Conservation (phyloP, 2,329 filamentous ascomycete genomes). For the Beauveria sp. region DNA sequence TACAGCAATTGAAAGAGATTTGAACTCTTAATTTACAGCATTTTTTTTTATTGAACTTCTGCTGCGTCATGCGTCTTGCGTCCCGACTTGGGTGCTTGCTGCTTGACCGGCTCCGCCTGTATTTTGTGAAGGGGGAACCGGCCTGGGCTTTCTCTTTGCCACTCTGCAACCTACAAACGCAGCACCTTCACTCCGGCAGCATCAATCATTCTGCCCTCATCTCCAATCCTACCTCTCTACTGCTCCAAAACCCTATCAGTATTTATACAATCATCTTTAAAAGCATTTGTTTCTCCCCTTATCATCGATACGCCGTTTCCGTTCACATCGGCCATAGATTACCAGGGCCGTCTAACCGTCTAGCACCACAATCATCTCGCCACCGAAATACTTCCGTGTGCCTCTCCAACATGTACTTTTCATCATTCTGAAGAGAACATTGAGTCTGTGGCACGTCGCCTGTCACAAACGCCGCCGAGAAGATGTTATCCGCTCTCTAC, state of each 20-base stretch:
- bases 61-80: too few species aligned
- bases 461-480: not conserved
- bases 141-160: too few species aligned
- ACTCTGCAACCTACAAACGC: not conserved
- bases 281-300: not conserved
- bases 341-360: not conserved
- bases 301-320: not conserved
- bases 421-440: not conserved
- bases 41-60: too few species aligned
- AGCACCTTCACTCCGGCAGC: not conserved
- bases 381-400: too few species aligned
- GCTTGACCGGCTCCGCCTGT: too few species aligned
- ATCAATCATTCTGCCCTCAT: not conserved
- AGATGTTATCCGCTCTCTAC: conserved; percentile 9
- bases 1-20: too few species aligned
- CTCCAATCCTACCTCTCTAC: not conserved
- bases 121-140: not conserved
- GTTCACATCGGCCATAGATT: not conserved
- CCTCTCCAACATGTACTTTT: not conserved
- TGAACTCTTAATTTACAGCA: too few species aligned
- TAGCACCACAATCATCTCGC: not conserved
- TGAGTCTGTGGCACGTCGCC: not conserved
- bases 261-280: not conserved
- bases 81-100: too few species aligned
- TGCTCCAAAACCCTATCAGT: not conserved